Evolutionary conservation across 2,329 filamentous ascomycete genomes (phyloP), one percentile per base, ranked within the genome.

Genomic region (Parastagonospora nodorum): DNA sequence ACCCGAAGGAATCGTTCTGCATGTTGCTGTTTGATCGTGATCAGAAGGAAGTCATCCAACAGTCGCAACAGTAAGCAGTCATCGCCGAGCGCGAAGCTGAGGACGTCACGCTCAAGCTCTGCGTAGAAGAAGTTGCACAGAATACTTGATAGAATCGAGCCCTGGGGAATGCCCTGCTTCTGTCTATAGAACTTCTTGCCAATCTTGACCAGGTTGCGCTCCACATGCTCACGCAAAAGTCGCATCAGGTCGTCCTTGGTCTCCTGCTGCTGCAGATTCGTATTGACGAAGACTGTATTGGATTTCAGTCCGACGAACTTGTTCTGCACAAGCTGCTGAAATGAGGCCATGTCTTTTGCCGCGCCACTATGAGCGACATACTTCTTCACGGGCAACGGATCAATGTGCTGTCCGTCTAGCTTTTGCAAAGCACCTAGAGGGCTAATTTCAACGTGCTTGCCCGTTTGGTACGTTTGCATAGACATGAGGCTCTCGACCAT

Each of bases 121-220:
- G 90, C 92, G 68, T 99, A 99, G 73, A 97, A 97, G 74, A 96
- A 93, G 74, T 92, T 97, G 79, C 94, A 97, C 5, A 99, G 80
- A 35, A 92, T 80, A 37, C 88, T 89, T 0, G 92, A 97, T 5
- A 99, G 71, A 1, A 97, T 83, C 0, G 92, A 97, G 7, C 94
- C 94, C 72, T 99, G 94, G 0, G 94, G 92, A 33, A 99, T 97
- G 11, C 94, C 94, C 16, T 82, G 78, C 71, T 87, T 93, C 71
- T 99, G 94, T 19, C 90, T 84, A 70, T 94, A 97, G 70, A 87
- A 92, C 60, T 88, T 90, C 75, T 92, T 93, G 41, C 92, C 92
- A 33, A 97, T 87, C 67, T 89, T 91, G 66, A 99, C 85, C 24
- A 97, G 79, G 66, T 97, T 97, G 51, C 86, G 80, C 55, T 86